Evolutionary conservation across 1,284 basidiomycete species (phyloP).

Genomic region (Tremellales sp.): DNA sequence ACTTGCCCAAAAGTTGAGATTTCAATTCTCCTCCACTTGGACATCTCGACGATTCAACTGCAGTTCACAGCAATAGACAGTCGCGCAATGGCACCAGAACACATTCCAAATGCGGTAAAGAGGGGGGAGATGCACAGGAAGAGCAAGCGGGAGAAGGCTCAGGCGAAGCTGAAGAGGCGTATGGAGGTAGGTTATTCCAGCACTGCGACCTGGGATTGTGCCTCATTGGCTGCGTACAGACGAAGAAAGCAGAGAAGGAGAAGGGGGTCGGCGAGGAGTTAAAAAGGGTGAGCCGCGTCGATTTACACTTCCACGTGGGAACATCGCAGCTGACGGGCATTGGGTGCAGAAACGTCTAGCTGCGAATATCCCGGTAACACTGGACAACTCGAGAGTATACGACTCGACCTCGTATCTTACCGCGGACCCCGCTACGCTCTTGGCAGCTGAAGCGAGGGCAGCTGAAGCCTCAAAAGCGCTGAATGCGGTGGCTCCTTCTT

Average conservation of each 20-base stretch:
- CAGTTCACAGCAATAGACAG: too few species aligned
- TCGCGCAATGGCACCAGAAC: conserved; percentile 39
- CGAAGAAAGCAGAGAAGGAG: conserved; percentile 41
- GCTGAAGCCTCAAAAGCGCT: conserved; percentile 33
- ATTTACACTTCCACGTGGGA: neutral
- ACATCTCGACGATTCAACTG: too few species aligned
- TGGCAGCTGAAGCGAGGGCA: conserved; percentile 35
- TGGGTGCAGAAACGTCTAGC: conserved; percentile 67
- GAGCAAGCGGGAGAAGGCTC: conserved; percentile 70
- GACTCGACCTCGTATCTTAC: conserved; percentile 75
- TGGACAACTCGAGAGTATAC: conserved; percentile 88
- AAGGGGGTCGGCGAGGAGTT: conserved; percentile 37
- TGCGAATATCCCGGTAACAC: conserved; percentile 82
- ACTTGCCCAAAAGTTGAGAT: too few species aligned
- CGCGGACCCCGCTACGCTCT: conserved; percentile 57
- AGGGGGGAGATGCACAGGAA: conserved; percentile 71
- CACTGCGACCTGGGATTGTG: neutral
- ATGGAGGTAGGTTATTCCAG: conserved; percentile 59
- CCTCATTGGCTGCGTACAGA: conserved; percentile 17
- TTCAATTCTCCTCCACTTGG: too few species aligned
- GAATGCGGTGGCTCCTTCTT: conserved; percentile 29
- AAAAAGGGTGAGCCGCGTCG: conserved; percentile 27
- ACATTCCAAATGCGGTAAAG: conserved; percentile 79
- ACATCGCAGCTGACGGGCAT: too few species aligned
- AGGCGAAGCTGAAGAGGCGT: conserved; percentile 75